phyloP scores from a whole-genome alignment of 73 alveolate species.

The Paramecium bursaria region DNA sequence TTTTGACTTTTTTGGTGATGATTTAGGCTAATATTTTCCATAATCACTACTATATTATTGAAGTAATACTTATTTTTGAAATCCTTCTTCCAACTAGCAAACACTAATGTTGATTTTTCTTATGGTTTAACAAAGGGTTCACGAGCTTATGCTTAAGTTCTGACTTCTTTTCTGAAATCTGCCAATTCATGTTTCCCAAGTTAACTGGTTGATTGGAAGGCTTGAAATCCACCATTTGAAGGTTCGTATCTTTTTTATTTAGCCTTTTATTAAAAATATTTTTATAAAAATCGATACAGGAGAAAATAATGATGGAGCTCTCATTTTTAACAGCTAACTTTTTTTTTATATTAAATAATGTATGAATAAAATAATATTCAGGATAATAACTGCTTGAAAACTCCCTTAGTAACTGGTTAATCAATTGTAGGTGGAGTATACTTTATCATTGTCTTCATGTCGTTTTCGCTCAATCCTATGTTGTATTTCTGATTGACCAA shows the following conservation, averaged over 20 bases:
- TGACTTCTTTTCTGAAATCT: conserved; percentile 51
- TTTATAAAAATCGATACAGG: neutral
- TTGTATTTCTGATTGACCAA: conserved; percentile 18
- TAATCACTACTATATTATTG: neutral
- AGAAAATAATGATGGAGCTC: conserved; percentile 46
- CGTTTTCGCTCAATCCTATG: conserved; percentile 41
- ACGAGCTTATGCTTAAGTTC: conserved; percentile 20
- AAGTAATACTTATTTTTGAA: neutral
- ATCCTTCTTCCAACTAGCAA: conserved; percentile 29
- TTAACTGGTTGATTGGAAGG: conserved; percentile 12
- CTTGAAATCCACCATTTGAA: conserved; percentile 2
- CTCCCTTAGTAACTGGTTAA: conserved; percentile 44
- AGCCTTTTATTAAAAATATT: conserved; percentile 25
- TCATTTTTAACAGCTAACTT: too few relatives aligned
- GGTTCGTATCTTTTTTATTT: neutral
- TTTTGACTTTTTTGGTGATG: neutral
- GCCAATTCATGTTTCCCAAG: conserved; percentile 18
- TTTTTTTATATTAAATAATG: too few relatives aligned
- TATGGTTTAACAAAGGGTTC: conserved; percentile 33
- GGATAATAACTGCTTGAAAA: conserved; percentile 24
- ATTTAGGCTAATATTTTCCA: neutral
- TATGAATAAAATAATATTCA: too few relatives aligned
- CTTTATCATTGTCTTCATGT: conserved; percentile 31
- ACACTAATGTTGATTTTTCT: neutral
- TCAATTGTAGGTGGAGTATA: conserved; percentile 35